phyloP scores from a whole-genome alignment of 768 basidiomycete species.

The Mycena crocata region DNA sequence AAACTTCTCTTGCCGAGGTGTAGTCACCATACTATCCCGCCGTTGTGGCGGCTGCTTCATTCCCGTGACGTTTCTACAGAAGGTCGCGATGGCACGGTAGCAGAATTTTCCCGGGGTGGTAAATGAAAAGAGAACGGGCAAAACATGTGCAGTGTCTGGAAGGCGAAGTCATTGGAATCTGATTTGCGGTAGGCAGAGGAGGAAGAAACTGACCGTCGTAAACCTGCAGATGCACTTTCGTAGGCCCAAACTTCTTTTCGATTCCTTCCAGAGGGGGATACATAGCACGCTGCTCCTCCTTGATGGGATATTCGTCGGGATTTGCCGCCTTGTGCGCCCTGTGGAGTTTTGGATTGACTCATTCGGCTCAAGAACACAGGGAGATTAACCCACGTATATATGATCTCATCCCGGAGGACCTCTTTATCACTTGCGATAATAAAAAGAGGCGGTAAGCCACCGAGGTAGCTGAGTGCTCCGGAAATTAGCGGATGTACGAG shows the following conservation, averaged over 20 bases:
- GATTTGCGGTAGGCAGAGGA: constrained; percentile 27
- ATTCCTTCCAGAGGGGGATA: constrained; percentile 71
- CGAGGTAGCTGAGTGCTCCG: constrained; percentile 83
- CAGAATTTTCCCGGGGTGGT: constrained; percentile 85
- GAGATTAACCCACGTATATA: constrained; percentile 73
- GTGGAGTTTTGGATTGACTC: constrained; percentile 16
- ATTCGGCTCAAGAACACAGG: neutral
- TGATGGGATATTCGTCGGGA: constrained; percentile 74
- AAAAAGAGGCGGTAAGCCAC: constrained; percentile 89
- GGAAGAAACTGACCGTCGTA: constrained; percentile 79
- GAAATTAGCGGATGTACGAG: constrained; percentile 87
- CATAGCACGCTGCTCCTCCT: constrained; percentile 55
- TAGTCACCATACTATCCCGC: constrained; percentile 19
- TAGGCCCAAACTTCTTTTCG: constrained; percentile 65
- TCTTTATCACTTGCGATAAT: constrained; percentile 92
- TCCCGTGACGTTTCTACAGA: constrained; percentile 74
- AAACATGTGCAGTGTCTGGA: constrained; percentile 76
- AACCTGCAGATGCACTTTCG: constrained; percentile 91
- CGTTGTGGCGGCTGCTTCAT: constrained; percentile 43
- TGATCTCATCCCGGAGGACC: constrained; percentile 91
- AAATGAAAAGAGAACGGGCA: constrained; percentile 81
- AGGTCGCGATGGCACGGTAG: constrained; percentile 80
- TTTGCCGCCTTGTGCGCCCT: constrained; percentile 94
- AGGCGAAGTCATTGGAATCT: constrained; percentile 32
- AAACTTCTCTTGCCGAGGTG: constrained; percentile 15